Percentiles rank a stretch among this genome's conserved stretches.
These are phyloP conservation scores for Corrigiola litoralis DNA, from an alignment of 179 eudicot species.

Conservation along the genomic window DNA sequence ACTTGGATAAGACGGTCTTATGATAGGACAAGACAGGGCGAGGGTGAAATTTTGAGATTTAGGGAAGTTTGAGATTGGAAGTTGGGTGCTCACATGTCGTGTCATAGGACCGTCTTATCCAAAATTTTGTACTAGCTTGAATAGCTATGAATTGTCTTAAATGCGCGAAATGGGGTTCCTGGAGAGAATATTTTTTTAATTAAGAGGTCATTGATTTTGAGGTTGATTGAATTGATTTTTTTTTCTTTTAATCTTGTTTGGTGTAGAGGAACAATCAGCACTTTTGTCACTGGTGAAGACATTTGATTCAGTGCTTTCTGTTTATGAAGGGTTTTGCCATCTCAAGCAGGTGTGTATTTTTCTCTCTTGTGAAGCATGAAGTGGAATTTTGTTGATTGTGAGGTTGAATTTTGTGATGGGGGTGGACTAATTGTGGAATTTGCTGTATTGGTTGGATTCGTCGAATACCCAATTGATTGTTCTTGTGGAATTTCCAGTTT, in stretches of 20 bases:
- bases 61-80: too few relatives aligned
- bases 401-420: conserved; percentile 4
- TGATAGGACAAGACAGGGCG: too few relatives aligned
- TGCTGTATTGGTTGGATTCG: background rate
- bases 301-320: conserved; percentile 47
- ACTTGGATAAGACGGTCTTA: too few relatives aligned
- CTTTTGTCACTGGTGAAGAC: conserved; percentile 40
- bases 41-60: too few relatives aligned
- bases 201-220: background rate
- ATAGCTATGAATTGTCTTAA: too few relatives aligned
- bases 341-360: conserved; percentile 36
- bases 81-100: too few relatives aligned
- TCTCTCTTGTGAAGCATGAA: background rate
- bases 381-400: background rate
- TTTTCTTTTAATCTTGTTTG: background rate
- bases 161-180: background rate
- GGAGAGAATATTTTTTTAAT: background rate
- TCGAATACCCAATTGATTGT: background rate
- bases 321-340: conserved; percentile 50
- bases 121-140: too few relatives aligned
- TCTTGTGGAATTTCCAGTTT: background rate
- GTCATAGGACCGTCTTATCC: too few relatives aligned
- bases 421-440: background rate
- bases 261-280: conserved; percentile 36
- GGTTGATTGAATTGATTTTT: background rate